A percentile compares a stretch with the other conserved stretches of the same genome.
Evolutionary conservation across 2,329 filamentous ascomycete species (phyloP).

Genomic region (Pseudonectria buxi): DNA sequence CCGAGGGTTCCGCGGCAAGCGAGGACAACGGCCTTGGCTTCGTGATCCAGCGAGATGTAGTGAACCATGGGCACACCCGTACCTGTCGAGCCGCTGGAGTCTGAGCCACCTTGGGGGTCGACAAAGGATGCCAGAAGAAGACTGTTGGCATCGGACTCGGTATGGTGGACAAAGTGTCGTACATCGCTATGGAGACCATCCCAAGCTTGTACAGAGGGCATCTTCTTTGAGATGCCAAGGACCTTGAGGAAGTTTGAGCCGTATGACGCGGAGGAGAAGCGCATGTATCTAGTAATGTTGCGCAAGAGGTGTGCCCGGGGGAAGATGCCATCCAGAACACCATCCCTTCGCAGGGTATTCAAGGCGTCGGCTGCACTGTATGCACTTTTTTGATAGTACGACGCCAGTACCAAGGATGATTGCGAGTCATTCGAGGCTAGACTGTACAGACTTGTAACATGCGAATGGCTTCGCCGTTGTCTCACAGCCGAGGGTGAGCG

Average conservation of each 20-base stretch:
- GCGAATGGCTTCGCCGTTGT: slow-evolving; percentile 21
- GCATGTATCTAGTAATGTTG: slow-evolving; percentile 59
- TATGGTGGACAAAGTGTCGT: slow-evolving; percentile 57
- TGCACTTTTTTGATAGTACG: slow-evolving; percentile 41
- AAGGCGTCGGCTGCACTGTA: slow-evolving; percentile 44
- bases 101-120: slow-evolving; percentile 60
- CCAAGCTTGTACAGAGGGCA: slow-evolving; percentile 34
- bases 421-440: slow-evolving; percentile 50
- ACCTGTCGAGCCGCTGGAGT: slow-evolving; percentile 56
- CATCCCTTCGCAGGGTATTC: slow-evolving; percentile 42
- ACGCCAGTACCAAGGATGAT: slow-evolving; percentile 44
- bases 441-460: slow-evolving; percentile 54
- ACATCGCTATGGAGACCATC: slow-evolving; percentile 53
- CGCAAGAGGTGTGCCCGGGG: slow-evolving; percentile 52
- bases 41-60: slow-evolving; percentile 65
- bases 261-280: slow-evolving; percentile 61
- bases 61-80: slow-evolving; percentile 65
- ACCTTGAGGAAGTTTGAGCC: slow-evolving; percentile 57
- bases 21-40: slow-evolving; percentile 65
- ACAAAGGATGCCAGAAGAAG: slow-evolving; percentile 65
- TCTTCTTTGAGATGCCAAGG: slow-evolving; percentile 52
- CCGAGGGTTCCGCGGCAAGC: slow-evolving; percentile 66
- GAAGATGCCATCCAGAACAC: slow-evolving; percentile 52
- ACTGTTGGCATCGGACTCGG: slow-evolving; percentile 48
- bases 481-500: slow-evolving; percentile 15